Percentiles rank a stretch among this genome's conserved stretches.
phyloP scores from a whole-genome alignment of 2,329 filamentous ascomycete genomes.

The Aspergillus brunneoviolaceus region DNA sequence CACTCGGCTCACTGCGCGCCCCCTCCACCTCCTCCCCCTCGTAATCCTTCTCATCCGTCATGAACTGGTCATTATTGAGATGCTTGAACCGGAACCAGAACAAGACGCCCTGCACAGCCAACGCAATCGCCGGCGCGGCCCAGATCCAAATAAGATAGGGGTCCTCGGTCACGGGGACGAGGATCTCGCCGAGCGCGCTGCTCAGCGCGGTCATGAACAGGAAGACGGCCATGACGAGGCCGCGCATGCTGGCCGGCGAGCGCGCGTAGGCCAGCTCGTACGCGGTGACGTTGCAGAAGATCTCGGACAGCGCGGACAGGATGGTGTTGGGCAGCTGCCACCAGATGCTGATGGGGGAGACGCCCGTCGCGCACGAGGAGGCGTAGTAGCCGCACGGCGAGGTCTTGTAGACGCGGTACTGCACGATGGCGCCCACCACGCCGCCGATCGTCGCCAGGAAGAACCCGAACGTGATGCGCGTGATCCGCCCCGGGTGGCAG shows the following conservation, averaged over 20 bases:
- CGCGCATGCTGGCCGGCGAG: slow-evolving; percentile 44
- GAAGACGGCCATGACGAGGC: slow-evolving; percentile 44
- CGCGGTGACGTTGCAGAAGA: slow-evolving; percentile 46
- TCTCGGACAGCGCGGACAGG: slow-evolving; percentile 41
- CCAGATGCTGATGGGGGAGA: slow-evolving; percentile 45
- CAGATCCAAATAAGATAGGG: slow-evolving; percentile 52
- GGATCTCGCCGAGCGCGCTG: slow-evolving; percentile 42
- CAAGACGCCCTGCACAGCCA: slow-evolving; percentile 48
- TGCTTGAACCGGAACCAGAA: slow-evolving; percentile 51
- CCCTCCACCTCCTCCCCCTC: neutral
- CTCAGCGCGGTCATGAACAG: slow-evolving; percentile 43
- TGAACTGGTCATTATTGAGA: slow-evolving; percentile 52
- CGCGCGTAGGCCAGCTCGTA: slow-evolving; percentile 49
- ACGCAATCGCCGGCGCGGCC: slow-evolving; percentile 51
- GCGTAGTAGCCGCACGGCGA: slow-evolving; percentile 47
- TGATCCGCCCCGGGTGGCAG: slow-evolving; percentile 51
- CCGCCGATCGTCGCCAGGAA: slow-evolving; percentile 50
- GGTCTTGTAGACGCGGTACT: slow-evolving; percentile 49
- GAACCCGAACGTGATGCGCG: slow-evolving; percentile 54
- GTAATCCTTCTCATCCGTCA: slow-evolving; percentile 26
- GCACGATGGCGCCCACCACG: slow-evolving; percentile 38
- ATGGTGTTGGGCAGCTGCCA: slow-evolving; percentile 42
- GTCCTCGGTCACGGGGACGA: slow-evolving; percentile 47
- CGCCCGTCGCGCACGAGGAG: slow-evolving; percentile 37
- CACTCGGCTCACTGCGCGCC: neutral